Evolutionary conservation across 352 stramenopile species (phyloP), one percentile per base, ranked within the genome.

Genomic region (Phytophthora megakarya): DNA sequence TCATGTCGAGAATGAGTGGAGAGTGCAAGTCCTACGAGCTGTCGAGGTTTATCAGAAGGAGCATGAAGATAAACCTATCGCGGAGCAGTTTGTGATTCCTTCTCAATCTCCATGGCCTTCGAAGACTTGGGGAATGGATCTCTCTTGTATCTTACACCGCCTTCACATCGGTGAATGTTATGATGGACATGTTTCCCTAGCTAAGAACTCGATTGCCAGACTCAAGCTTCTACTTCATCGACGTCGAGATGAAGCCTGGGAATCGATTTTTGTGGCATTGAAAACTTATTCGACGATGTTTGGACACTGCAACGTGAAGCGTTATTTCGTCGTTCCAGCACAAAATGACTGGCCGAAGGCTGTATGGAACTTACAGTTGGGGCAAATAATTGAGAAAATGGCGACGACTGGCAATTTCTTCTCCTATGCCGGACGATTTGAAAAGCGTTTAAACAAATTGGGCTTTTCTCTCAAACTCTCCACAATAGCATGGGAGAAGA

Each of bases 361-460:
- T 18, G 23, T 66, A 33, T 69, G 62, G 62, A 61, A 63, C 22
- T 28, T 72, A 32, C 62, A 55, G 19, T 25, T 75, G 15, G 67
- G 67, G 15, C 32, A 72, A 43, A 70, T 75, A 42, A 11, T 69
- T 21, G 56, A 49, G 12, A 63, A 63, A 25, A 75, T 75, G 63
- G 51, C 63, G 59, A 55, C 23, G 2, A 59, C 25, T 0, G 67
- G 67, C n/a, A 60, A 35, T 3, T 72, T 70, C 49, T 72, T 72
- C 30, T 38, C 45, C 13, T 50, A 70, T 8, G 26, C 44, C 19
- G 62, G 67, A 22, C 67, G 49, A 45, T 59, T 18, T 43, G 67
- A 56, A 3, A 44, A 25, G 15, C 40, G 37, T 4, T 50, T 75
- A 32, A 75, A 16, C n/a, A 39, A 63, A 19, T 9, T 75, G 6